Conservation (phyloP, 345 rosid genomes). For the Bretschneidera sinensis region DNA sequence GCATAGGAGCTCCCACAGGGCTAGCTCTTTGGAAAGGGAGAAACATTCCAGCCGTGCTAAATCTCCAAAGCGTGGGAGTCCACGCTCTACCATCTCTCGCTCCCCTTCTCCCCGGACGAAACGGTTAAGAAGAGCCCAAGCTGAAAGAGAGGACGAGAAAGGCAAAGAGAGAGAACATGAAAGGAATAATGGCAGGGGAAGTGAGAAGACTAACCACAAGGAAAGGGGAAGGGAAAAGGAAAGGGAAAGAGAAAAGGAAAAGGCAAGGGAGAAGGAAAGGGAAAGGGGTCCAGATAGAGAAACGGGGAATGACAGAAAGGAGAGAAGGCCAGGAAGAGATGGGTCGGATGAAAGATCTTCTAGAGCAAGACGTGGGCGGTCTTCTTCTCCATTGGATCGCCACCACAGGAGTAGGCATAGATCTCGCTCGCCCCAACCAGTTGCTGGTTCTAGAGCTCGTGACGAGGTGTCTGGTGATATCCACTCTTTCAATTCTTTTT, state of each 20-base stretch:
- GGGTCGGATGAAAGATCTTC: slow-evolving; percentile 45
- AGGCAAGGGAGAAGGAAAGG: slow-evolving; percentile 14
- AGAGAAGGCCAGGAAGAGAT: slow-evolving; percentile 50
- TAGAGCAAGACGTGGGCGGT: slow-evolving; percentile 39
- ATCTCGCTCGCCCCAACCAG: slow-evolving; percentile 48
- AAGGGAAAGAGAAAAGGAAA: slow-evolving; percentile 21
- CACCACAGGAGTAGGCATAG: slow-evolving; percentile 47
- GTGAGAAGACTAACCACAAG: slow-evolving; percentile 35
- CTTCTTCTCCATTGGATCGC: slow-evolving; percentile 53
- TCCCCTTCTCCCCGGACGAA: slow-evolving; percentile 77
- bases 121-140: slow-evolving; percentile 51
- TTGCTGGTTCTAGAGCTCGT: slow-evolving; percentile 35
- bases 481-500: slow-evolving; percentile 18
- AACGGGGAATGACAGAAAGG: slow-evolving; percentile 34
- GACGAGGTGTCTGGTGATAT: slow-evolving; percentile 66
- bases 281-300: slow-evolving; percentile 24
- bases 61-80: slow-evolving; percentile 34
- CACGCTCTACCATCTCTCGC: slow-evolving; percentile 29
- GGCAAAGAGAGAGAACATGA: slow-evolving; percentile 45
- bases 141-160: slow-evolving; percentile 46
- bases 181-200: slow-evolving; percentile 34
- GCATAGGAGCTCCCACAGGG: slow-evolving; percentile 36
- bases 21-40: slow-evolving; percentile 35
- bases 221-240: slow-evolving; percentile 28
- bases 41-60: slow-evolving; percentile 26